Base-by-base conservation (phyloP, 2,329 filamentous ascomycete genomes). In the Onygenales sp. region DNA sequence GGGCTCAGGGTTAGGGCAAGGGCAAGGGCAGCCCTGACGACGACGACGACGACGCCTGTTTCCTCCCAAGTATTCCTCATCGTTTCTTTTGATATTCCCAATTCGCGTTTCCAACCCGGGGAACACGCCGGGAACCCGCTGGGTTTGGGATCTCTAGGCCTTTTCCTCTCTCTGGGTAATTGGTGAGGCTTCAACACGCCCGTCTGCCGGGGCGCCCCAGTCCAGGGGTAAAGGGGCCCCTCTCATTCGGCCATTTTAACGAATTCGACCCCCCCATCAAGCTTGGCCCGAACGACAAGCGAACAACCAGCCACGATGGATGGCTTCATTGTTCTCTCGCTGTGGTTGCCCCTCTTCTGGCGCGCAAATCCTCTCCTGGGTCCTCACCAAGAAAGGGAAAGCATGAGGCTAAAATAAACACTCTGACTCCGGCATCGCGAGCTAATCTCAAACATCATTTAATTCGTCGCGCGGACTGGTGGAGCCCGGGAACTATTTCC, bases 1-100 rank as follows among this genome's bases (percentile, higher is more conserved):
- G 45, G 45, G 45, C 45, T 48, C 45, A 48, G 33, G 45, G 33
- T 48, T 48, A 48, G 45, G 45, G 45, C 45, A n/a, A 17, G n/a
- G 41, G 7, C 10, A 48, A 21, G n/a, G 43, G 44, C n/a, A 11
- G 2, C 13, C 11, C 11, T 3, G 8, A 43, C 41, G 5, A 14
- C 7, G 41, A 3, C 14, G 3, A 7, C 9, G 8, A 43, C 41
- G 5, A 14, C 7, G 41, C 11, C 14, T n/a, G 14, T 8, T 14
- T 17, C 33, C 45, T 27, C 33, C 33, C 33, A 14, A 27, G 7
- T 36, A 48, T 17, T 38, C 33, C 33, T 36, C 44, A 27, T 48
- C 45, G 32, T 27, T 27, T 48, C 45, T 27, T 36, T 38, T 6
- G 14, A 14, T 35, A 39, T 14, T 27, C 27, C 14, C 45, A 14